Evolutionary conservation across 108 stramenopile species (phyloP), one percentile per base, ranked within the genome.

Genomic region (Schizochytrium sp.): DNA sequence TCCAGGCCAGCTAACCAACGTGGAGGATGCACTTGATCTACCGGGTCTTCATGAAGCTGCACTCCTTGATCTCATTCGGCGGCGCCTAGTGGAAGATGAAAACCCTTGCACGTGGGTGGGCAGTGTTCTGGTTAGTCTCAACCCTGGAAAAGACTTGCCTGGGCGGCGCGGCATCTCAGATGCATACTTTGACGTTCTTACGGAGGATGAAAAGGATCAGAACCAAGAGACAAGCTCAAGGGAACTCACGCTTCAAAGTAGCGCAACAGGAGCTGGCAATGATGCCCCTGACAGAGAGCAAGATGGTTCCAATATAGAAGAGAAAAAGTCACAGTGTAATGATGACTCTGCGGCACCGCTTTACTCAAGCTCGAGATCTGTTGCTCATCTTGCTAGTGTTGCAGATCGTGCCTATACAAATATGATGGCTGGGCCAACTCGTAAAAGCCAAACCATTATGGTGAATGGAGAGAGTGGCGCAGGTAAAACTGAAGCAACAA

Each of bases 401-500:
- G 97, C 97, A 53, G 95, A 97, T 90, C 93, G 94, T 56, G 96
- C 97, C 61, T 97, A 96, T 91, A 95, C 95, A 59, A 95, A 95
- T 93, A 96, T 98, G 96, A 95, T 97, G 95, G 76, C 76, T 10
- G 76, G 76, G 17, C 50, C 76, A n/a, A 55, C 76, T 8, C 45
- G 76, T 17, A 95, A 93, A 57, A 96, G 95, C 1, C 98, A 98
- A 90, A 94, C 96, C 76, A 96, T 98, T 87, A 92, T 98, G 41
- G 97, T 98, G 89, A 96, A 95, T 2, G 98, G 98, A 56, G 98
- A 98, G 92, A 94, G 93, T 42, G 98, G 98, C n/a, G 96, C 98
- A 8, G 98, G 98, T 45, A 98, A 98, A 90, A 98, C 98, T 8
- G 98, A 98, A 89, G 95, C 98, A 19, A 96, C 96, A 89, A 98